Conservation (phyloP, 2,329 filamentous ascomycete species). For the Amauroascus niger region DNA sequence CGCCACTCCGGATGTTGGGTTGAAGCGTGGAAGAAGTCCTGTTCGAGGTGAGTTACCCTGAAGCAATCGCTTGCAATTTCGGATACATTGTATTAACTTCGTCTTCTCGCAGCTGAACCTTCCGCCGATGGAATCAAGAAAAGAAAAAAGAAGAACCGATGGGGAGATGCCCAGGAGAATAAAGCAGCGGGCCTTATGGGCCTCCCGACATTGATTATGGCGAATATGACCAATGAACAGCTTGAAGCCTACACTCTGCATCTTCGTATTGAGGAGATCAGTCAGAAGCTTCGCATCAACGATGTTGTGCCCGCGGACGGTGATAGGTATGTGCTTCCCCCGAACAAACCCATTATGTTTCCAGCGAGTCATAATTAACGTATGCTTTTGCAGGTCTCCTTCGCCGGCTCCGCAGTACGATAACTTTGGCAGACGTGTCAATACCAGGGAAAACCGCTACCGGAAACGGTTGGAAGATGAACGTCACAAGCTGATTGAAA, state of each 20-base stretch:
- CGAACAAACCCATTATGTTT: constrained; percentile 4
- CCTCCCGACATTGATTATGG: constrained; percentile 87
- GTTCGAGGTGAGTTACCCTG: constrained; percentile 55
- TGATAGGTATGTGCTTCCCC: constrained; percentile 58
- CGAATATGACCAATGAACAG: constrained; percentile 97
- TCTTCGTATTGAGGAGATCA: constrained; percentile 96
- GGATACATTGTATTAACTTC: constrained; percentile 11
- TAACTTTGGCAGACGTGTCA: constrained; percentile 98
- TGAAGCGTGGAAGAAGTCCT: constrained; percentile 88
- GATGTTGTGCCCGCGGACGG: constrained; percentile 96
- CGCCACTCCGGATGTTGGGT: constrained; percentile 41
- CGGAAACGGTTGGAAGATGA: constrained; percentile 97
- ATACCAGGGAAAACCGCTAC: constrained; percentile 97
- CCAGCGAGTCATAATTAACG: constrained; percentile 16
- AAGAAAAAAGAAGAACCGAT: constrained; percentile 97
- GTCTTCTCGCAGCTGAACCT: constrained; percentile 34
- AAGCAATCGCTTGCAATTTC: background rate
- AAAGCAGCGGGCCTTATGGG: constrained; percentile 98
- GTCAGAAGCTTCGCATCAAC: constrained; percentile 97
- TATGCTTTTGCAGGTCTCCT: constrained; percentile 57
- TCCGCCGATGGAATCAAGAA: constrained; percentile 67
- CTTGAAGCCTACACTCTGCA: constrained; percentile 94
- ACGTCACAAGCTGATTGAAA: constrained; percentile 96
- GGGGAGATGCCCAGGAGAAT: constrained; percentile 95
- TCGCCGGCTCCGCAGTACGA: constrained; percentile 96